Conservation (phyloP, 108 stramenopile genomes). For the Skeletonema tropicum region DNA sequence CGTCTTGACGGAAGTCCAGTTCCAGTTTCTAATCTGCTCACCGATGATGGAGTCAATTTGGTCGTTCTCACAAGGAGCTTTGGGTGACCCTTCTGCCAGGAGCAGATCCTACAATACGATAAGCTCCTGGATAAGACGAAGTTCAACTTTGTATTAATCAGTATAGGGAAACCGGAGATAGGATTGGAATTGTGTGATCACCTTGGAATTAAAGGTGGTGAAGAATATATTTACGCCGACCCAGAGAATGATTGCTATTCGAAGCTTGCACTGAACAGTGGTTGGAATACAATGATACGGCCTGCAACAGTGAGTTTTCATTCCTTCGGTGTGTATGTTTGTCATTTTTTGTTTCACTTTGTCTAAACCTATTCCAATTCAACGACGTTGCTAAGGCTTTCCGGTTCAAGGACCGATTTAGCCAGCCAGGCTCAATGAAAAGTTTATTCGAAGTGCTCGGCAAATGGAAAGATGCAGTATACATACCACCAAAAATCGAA, state of each 20-base stretch:
- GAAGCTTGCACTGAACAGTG: slow-evolving; percentile 57
- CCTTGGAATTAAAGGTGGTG: slow-evolving; percentile 50
- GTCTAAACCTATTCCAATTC: slow-evolving; percentile 8
- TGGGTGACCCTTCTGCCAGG: slow-evolving; percentile 89
- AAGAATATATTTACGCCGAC: slow-evolving; percentile 68
- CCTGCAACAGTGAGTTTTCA: slow-evolving; percentile 61
- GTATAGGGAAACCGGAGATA: slow-evolving; percentile 72
- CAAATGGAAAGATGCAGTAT: slow-evolving; percentile 80
- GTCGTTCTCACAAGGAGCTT: slow-evolving; percentile 69
- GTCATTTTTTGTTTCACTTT: not conserved
- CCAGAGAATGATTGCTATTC: slow-evolving; percentile 68
- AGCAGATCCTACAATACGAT: slow-evolving; percentile 76
- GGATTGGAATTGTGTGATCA: slow-evolving; percentile 62
- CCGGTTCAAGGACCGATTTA: not conserved
- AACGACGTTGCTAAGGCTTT: slow-evolving; percentile 1
- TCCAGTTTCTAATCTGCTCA: slow-evolving; percentile 17
- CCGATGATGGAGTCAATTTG: slow-evolving; percentile 44
- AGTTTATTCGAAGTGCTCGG: slow-evolving; percentile 57
- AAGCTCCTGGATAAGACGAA: slow-evolving; percentile 55
- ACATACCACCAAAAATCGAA: slow-evolving; percentile 72
- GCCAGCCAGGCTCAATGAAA: slow-evolving; percentile 4
- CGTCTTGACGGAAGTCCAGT: slow-evolving; percentile 52
- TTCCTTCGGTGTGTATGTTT: slow-evolving; percentile 62
- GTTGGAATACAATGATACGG: slow-evolving; percentile 68
- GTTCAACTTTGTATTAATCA: slow-evolving; percentile 58